Evolutionary conservation across 352 stramenopile species (phyloP), one percentile per base, ranked within the genome.

Genomic region (Pythium coloratum): DNA sequence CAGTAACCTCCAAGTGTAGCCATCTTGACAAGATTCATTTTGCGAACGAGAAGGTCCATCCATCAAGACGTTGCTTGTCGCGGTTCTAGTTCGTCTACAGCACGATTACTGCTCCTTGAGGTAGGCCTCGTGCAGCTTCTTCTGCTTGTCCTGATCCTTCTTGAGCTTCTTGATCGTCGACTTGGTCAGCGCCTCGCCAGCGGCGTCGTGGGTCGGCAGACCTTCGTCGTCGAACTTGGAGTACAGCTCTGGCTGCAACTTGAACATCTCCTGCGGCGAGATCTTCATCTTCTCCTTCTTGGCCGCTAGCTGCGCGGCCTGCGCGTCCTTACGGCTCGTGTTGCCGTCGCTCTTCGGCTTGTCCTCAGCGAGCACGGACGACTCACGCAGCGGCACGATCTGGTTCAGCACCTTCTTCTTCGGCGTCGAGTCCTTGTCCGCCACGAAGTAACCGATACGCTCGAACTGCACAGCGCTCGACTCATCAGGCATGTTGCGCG

Each of bases 401-500:
- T 98, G 91, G 80, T 99, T 99, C 59, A 99, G 92, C 20, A 99
- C 95, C 67, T 98, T 88, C 57, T 83, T 88, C 62, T 88, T 90
- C 34, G 85, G 66, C 4, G 88, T 96, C 58, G 96, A 98, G 77
- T 99, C 97, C 63, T 93, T 82, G 79, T 99, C 98, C 9, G 92
- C 82, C 36, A 98, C 95, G 82, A 99, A 99, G 82, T 99, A 99
- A 26, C 97, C 98, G 7, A 99, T 79, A 42, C 97, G 90, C 76
- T 99, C 97, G 77, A 99, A 98, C 83, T 99, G 97, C 66, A 99
- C 91, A 28, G 93, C 81, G 40, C 40, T 49, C 14, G 40, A 49
- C 16, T 88, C 88, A 46, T 82, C 67, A 46, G 59, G 58, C 28
- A 88, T 33, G 55, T 74, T 89, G 59, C 79, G 83, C 34, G 68